A percentile compares a stretch with the other conserved stretches of the same genome.
phyloP scores from a whole-genome alignment of 495 filamentous ascomycete genomes.

The Trichocladium antarcticum region DNA sequence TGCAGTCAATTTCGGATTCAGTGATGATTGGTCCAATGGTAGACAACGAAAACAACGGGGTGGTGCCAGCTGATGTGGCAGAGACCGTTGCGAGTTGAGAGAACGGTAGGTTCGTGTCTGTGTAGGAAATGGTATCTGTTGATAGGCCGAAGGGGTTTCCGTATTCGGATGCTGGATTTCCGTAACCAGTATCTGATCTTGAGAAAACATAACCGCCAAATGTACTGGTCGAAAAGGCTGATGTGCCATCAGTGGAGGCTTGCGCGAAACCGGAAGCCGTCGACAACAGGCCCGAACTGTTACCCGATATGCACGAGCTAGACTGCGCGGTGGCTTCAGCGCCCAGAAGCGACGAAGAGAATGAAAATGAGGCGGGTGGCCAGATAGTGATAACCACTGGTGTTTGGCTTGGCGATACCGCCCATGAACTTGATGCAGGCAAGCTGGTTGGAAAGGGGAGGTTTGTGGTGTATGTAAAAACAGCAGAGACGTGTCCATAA shows the following conservation, averaged over 20 bases:
- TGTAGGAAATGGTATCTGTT: not conserved
- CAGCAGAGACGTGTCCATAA: conserved; percentile 10
- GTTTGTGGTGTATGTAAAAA: conserved; percentile 13
- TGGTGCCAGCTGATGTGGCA: not conserved
- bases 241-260: not conserved
- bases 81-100: not conserved
- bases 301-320: conserved; percentile 6
- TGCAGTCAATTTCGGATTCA: not conserved
- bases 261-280: not conserved
- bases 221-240: not conserved
- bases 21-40: not conserved
- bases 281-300: not conserved
- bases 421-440: not conserved
- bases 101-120: not conserved
- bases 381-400: conserved; percentile 14
- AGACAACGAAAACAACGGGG: not conserved
- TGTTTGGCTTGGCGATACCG: not conserved
- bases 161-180: conserved; percentile 4
- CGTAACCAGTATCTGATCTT: conserved; percentile 7
- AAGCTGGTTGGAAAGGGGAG: not conserved
- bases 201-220: conserved; percentile 10
- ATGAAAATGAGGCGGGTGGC: conserved; percentile 1
- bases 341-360: not conserved
- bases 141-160: not conserved
- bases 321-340: not conserved